Evolutionary conservation across 2,329 filamentous ascomycete species (phyloP).

Genomic region (Alternaria dauci): DNA sequence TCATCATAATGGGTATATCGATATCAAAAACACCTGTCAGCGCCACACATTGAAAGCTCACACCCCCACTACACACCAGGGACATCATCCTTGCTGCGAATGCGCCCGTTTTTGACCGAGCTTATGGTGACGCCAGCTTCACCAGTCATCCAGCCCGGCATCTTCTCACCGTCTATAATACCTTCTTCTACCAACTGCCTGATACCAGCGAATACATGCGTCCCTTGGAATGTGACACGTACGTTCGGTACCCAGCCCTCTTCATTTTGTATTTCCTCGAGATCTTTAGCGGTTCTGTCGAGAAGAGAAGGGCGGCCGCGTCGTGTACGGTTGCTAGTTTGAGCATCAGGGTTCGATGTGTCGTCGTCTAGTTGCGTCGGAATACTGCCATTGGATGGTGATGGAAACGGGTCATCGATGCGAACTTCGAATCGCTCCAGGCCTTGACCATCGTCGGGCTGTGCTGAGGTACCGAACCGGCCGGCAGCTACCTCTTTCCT

Average conservation of each 20-base stretch:
- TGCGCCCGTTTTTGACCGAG: constrained; percentile 71
- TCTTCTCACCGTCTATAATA: constrained; percentile 75
- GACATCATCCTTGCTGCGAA: constrained; percentile 51
- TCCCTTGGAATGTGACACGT: constrained; percentile 74
- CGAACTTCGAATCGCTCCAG: constrained; percentile 61
- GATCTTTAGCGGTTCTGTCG: constrained; percentile 44
- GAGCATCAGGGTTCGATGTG: constrained; percentile 23
- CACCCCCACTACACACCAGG: constrained; percentile 29
- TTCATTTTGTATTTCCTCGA: constrained; percentile 35
- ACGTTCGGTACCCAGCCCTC: constrained; percentile 66
- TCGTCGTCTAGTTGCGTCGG: constrained; percentile 24
- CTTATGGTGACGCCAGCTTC: constrained; percentile 82
- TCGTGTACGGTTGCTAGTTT: constrained; percentile 29
- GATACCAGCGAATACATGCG: constrained; percentile 82
- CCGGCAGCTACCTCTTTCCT: constrained; percentile 69
- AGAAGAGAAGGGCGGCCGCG: constrained; percentile 46
- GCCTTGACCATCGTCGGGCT: constrained; percentile 47
- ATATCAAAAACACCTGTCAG: constrained; percentile 29
- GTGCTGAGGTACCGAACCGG: constrained; percentile 70
- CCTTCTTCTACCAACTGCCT: constrained; percentile 79
- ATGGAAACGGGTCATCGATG: constrained; percentile 57
- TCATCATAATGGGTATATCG: constrained; percentile 34
- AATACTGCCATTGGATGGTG: constrained; percentile 12
- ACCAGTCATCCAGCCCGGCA: constrained; percentile 92
- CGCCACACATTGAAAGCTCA: constrained; percentile 13